phyloP scores from a whole-genome alignment of 108 stramenopile genomes.

The Chaetoceros muelleri region DNA sequence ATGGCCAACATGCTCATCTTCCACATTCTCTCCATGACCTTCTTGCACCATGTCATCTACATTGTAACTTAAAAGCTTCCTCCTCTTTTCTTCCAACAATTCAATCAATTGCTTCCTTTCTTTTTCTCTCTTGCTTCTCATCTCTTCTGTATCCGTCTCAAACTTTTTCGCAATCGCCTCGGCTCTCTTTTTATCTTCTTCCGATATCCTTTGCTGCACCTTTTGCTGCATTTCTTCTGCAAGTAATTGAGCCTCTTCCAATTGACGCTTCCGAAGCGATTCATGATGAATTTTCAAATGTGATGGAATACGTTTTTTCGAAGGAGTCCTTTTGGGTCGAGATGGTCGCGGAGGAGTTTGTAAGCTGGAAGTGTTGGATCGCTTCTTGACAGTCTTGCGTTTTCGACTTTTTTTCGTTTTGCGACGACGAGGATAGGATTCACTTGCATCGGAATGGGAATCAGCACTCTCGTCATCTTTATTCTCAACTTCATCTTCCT shows the following conservation, averaged over 20 bases:
- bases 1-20: constrained; percentile 5
- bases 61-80: constrained; percentile 3
- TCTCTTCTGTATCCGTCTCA: constrained; percentile 70
- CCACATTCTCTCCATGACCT: background rate
- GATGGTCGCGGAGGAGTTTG: background rate
- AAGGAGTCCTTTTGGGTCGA: constrained; percentile 4
- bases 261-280: constrained; percentile 40
- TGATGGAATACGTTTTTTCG: constrained; percentile 21
- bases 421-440: background rate
- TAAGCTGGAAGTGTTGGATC: background rate
- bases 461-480: background rate
- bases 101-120: constrained; percentile 58
- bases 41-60: background rate
- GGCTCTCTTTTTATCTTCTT: constrained; percentile 60
- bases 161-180: constrained; percentile 68
- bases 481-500: constrained; percentile 4
- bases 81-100: constrained; percentile 43
- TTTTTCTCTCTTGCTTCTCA: constrained; percentile 43
- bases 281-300: constrained; percentile 32
- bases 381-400: background rate
- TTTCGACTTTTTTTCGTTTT: background rate
- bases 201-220: constrained; percentile 10
- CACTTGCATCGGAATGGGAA: background rate
- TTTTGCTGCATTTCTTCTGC: constrained; percentile 56
- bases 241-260: constrained; percentile 61